phyloP scores from a whole-genome alignment of 164 flowering plant genomes.

The Kingdonia uniflora region DNA sequence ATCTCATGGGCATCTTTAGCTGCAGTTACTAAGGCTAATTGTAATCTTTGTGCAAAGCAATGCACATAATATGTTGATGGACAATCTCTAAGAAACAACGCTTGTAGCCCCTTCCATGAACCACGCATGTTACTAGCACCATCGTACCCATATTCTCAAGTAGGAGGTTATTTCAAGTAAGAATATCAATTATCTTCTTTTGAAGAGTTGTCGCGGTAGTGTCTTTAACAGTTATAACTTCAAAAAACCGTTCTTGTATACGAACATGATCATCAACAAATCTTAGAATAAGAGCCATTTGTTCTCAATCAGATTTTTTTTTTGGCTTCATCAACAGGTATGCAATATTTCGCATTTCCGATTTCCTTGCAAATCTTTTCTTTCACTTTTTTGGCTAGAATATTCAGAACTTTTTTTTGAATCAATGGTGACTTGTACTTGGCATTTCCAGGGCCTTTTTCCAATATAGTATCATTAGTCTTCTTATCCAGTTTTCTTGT shows the following conservation, averaged over 20 bases:
- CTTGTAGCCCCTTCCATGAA: neutral
- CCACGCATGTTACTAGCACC: slow-evolving; percentile 1
- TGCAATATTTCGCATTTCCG: slow-evolving; percentile 9
- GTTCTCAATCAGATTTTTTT: slow-evolving; percentile 16
- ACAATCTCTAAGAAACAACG: neutral
- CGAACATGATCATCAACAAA: slow-evolving; percentile 13
- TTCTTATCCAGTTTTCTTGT: no score
- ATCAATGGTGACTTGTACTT: no score
- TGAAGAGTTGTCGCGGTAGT: neutral
- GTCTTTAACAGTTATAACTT: neutral
- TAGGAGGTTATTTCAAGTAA: neutral
- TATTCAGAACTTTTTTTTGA: no score
- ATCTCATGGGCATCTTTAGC: no score
- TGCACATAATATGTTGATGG: slow-evolving; percentile 7
- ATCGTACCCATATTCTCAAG: neutral
- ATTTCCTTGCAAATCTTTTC: slow-evolving; percentile 5
- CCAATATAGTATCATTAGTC: no score
- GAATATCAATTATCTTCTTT: neutral
- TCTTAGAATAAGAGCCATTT: slow-evolving; percentile 14
- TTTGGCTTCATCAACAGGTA: slow-evolving; percentile 16
- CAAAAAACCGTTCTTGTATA: slow-evolving; percentile 1
- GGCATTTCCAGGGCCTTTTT: no score
- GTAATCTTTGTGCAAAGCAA: neutral
- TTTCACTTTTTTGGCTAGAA: slow-evolving; percentile 1
- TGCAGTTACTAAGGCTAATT: neutral